A percentile compares a stretch with the other conserved stretches of the same genome.
These are phyloP conservation scores for Diaporthe sp. DNA, from an alignment of 2,329 filamentous ascomycete genomes.

Conservation along the genomic window DNA sequence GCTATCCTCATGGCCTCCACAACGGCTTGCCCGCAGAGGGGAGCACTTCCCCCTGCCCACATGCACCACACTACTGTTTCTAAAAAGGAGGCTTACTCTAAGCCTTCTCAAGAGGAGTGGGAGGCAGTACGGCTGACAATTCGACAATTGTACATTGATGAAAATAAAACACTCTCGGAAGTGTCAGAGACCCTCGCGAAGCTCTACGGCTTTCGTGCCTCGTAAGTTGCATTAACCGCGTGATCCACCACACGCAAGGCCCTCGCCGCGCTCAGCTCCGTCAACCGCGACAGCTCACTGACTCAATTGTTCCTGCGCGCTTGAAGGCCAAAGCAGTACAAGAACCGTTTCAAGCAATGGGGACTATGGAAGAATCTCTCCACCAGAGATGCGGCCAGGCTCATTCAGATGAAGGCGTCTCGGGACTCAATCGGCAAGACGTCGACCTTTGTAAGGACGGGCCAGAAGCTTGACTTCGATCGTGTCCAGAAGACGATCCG, in stretches of 20 bases:
- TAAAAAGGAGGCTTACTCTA: constrained; percentile 11
- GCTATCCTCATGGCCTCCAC: neutral
- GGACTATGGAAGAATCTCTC: too few relatives aligned
- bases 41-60: neutral
- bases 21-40: neutral
- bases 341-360: too few relatives aligned
- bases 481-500: constrained; percentile 22
- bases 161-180: constrained; percentile 5
- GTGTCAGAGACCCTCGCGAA: constrained; percentile 4
- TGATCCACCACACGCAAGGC: neutral
- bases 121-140: constrained; percentile 11
- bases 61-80: neutral
- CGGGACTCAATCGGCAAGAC: too few relatives aligned
- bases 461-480: neutral
- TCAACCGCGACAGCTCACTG: neutral
- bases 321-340: constrained; percentile 27
- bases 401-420: too few relatives aligned
- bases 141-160: too few relatives aligned
- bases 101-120: neutral
- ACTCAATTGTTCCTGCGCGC: neutral
- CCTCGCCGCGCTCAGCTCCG: neutral
- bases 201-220: constrained; percentile 12
- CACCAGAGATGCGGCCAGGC: too few relatives aligned
- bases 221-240: constrained; percentile 20
- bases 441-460: constrained; percentile 20